Base-by-base conservation (phyloP, 1,139 yeast species). In the Insectozyma bohioensis region DNA sequence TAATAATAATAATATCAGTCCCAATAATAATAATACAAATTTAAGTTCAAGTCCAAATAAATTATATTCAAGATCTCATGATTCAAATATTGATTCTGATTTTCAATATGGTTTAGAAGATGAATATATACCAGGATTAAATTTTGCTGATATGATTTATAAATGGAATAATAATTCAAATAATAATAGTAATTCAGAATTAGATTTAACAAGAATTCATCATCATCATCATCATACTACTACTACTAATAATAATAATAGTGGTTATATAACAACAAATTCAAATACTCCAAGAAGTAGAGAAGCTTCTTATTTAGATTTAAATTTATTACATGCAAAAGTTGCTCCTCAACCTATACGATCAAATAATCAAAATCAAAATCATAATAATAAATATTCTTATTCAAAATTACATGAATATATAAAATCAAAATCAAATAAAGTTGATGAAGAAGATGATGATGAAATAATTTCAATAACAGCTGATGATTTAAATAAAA, bases 101-200 rank as follows among this genome's bases (percentile, higher is more conserved):
- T 47, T 42, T 11, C 41, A 31, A 10, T 40, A 33, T 12, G 86
- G 85, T 1, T 61, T 81, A 43, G 82, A 79, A 47, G 90, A 82
- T 52, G 90, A 83, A 48, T 82, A 81, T 47, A 72, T 82, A 11
- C 88, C 88, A 0, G 85, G 80, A 17, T 59, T 82, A 26, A 76
- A 74, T 43, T 77, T 75, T 46, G 64, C 69, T 12, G 66, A 67
- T 27, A 58, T 65, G 54, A 48, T 68, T 2, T 58, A 58, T 42
- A 52, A 57, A 33, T 69, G 75, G 75, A 58, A 57, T 36, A 46
- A 47, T 18, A 38, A 42, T 18, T 24, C 31, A 12, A 30, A 22
- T 24, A 33, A 33, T n/a, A 26, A 39, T n/a, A 28, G 33, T 12
- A 26, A 21, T 21, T 38, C 36, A 17, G 42, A 40, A 8, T 30